These are phyloP conservation scores for Podospora conica DNA, from an alignment of 495 filamentous ascomycete species.

Conservation along the genomic window DNA sequence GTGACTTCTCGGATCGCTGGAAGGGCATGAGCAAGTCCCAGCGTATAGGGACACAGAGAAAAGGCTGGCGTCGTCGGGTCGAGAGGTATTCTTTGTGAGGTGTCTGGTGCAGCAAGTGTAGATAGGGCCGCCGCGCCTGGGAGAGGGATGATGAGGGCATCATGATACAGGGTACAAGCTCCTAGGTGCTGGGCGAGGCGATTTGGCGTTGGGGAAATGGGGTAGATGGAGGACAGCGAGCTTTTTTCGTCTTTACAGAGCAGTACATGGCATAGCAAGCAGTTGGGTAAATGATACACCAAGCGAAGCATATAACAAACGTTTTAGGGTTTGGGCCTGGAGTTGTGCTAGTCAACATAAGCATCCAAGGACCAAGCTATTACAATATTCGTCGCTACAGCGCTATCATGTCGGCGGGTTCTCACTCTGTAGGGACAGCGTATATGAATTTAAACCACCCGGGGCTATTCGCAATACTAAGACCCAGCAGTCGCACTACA, in stretches of 20 bases:
- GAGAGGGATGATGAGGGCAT: not conserved
- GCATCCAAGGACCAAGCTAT: not conserved
- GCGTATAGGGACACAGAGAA: not conserved
- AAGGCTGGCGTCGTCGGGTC: not conserved
- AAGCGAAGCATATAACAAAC: too few species aligned
- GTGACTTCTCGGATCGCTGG: too few species aligned
- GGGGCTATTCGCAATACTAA: not conserved
- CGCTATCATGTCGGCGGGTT: too few species aligned
- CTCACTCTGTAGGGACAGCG: too few species aligned
- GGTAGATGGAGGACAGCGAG: not conserved
- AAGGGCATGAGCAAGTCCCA: too few species aligned
- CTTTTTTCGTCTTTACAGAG: not conserved
- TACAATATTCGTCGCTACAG: too few species aligned
- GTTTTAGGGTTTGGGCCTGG: not conserved
- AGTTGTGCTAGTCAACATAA: not conserved
- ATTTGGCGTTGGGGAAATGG: not conserved
- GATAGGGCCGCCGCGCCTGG: not conserved
- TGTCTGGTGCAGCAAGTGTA: not conserved
- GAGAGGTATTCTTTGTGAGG: not conserved
- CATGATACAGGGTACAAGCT: not conserved
- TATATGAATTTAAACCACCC: not conserved
- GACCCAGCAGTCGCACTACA: not conserved
- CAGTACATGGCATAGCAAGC: not conserved
- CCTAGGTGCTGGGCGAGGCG: not conserved
- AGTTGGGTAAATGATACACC: not conserved